These are phyloP conservation scores for Penicillium sp. DNA, from an alignment of 2,329 filamentous ascomycete genomes.

Conservation along the genomic window DNA sequence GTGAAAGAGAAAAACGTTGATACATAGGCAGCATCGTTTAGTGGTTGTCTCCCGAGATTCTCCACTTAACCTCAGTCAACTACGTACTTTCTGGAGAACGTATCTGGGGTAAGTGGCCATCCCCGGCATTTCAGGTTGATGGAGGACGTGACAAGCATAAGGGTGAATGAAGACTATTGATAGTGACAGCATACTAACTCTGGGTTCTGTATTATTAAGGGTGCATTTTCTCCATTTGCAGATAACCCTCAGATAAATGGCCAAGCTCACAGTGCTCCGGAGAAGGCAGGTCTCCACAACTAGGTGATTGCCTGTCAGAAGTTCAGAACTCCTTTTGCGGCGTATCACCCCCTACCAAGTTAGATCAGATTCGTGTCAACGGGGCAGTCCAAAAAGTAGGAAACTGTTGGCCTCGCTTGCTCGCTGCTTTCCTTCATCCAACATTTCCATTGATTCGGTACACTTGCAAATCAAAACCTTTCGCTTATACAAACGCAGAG, in stretches of 20 bases:
- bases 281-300: conserved; percentile 2
- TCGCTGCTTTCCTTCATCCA: background rate
- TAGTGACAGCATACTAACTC: background rate
- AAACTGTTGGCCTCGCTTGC: background rate
- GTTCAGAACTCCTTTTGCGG: background rate
- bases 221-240: background rate
- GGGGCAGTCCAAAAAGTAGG: background rate
- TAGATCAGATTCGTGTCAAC: background rate
- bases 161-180: background rate
- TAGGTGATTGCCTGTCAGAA: background rate
- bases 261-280: conserved; percentile 3
- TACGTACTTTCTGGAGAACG: background rate
- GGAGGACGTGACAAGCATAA: background rate
- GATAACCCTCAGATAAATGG: background rate
- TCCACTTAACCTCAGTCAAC: background rate
- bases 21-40: background rate
- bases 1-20: background rate
- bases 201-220: background rate
- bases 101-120: background rate
- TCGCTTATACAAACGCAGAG: background rate
- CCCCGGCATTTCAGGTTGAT: background rate
- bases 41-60: background rate
- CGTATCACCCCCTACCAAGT: background rate
- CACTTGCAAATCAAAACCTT: background rate
- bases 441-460: background rate